phyloP scores from a whole-genome alignment of 106 monocot genomes.

The Dioscorea dumetorum region DNA sequence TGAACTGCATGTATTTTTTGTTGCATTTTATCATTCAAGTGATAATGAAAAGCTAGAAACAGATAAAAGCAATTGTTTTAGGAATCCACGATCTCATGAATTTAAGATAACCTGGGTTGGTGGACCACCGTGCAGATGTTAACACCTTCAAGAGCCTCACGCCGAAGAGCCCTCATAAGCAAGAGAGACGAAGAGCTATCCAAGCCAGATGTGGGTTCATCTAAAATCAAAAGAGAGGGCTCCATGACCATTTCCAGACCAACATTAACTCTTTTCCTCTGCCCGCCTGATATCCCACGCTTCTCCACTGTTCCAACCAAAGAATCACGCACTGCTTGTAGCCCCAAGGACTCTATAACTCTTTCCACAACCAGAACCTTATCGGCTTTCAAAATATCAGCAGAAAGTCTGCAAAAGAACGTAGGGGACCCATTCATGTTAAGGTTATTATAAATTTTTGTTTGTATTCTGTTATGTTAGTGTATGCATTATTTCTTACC shows the following conservation, averaged over 20 bases:
- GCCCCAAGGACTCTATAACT: slow-evolving; percentile 84
- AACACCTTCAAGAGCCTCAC: slow-evolving; percentile 93
- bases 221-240: slow-evolving; percentile 84
- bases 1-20: too few species aligned
- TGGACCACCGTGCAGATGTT: slow-evolving; percentile 89
- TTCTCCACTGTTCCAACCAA: slow-evolving; percentile 94
- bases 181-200: slow-evolving; percentile 89
- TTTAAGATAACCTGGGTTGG: slow-evolving; percentile 77
- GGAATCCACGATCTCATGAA: too few species aligned
- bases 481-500: slow-evolving; percentile 29
- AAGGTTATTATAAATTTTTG: too few species aligned
- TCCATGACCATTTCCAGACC: slow-evolving; percentile 98
- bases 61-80: too few species aligned
- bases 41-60: too few species aligned
- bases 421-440: background rate
- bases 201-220: slow-evolving; percentile 96
- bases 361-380: slow-evolving; percentile 94
- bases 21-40: too few species aligned
- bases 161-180: slow-evolving; percentile 82
- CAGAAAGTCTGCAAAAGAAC: slow-evolving; percentile 49
- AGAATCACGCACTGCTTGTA: slow-evolving; percentile 73
- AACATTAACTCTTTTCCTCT: slow-evolving; percentile 93
- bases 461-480: background rate
- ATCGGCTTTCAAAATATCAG: slow-evolving; percentile 54
- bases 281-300: slow-evolving; percentile 93